These are phyloP conservation scores for Spinellus fusiger DNA, from an alignment of 192 early-diverging fungal genomes.

Conservation along the genomic window DNA sequence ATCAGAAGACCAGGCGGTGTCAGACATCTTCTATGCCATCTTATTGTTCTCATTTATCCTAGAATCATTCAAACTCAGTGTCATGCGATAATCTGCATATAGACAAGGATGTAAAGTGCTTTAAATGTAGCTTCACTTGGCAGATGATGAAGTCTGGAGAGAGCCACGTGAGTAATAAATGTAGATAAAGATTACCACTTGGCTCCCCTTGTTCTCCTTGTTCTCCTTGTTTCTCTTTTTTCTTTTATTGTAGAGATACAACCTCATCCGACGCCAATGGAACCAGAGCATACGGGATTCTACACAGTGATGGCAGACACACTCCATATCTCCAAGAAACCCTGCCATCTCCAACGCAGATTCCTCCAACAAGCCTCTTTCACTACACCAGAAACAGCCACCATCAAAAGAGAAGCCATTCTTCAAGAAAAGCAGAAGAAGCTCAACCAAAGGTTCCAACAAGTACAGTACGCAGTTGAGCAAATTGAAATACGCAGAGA, in stretches of 20 bases:
- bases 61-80: too few relatives aligned
- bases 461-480: conserved; percentile 11
- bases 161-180: too few relatives aligned
- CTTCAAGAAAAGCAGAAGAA: conserved; percentile 13
- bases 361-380: conserved; percentile 10
- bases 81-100: too few relatives aligned
- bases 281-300: conserved; percentile 10
- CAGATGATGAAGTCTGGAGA: too few relatives aligned
- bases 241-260: not conserved
- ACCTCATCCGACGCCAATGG: conserved; percentile 1
- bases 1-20: too few relatives aligned
- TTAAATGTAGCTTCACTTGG: too few relatives aligned
- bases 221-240: not conserved
- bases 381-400: not conserved
- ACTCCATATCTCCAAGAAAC: conserved; percentile 13
- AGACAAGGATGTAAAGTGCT: too few relatives aligned
- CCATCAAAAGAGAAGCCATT: conserved; percentile 17
- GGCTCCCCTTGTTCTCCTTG: too few relatives aligned
- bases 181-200: too few relatives aligned
- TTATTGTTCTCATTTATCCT: too few relatives aligned
- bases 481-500: conserved; percentile 9
- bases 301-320: conserved; percentile 14
- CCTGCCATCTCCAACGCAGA: conserved; percentile 19
- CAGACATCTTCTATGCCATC: too few relatives aligned
- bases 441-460: conserved; percentile 9